Evolutionary conservation across 345 rosid species (phyloP).

Genomic region (Sisymbrium irio): DNA sequence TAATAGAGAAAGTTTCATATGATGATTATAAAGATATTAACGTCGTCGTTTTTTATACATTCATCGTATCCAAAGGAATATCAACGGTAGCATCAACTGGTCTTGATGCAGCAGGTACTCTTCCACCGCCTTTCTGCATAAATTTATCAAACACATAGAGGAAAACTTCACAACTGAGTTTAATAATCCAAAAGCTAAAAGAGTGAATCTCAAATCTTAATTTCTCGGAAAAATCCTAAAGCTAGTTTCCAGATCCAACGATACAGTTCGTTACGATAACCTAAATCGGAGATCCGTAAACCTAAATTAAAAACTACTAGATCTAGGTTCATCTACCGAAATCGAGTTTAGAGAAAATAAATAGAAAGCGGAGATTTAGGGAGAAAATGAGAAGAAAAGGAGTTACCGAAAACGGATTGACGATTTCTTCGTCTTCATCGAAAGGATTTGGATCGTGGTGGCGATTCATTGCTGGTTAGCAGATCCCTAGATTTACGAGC

Average conservation of each 20-base stretch:
- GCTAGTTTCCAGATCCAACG: constrained; percentile 19
- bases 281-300: constrained; percentile 11
- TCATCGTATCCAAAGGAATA: constrained; percentile 79
- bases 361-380: constrained; percentile 37
- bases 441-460: constrained; percentile 89
- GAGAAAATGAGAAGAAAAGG: neutral
- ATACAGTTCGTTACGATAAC: neutral
- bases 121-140: constrained; percentile 72
- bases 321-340: too few species aligned
- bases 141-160: neutral
- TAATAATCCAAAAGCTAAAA: neutral
- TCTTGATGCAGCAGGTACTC: constrained; percentile 55
- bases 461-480: constrained; percentile 57
- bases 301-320: neutral
- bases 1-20: neutral
- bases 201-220: neutral
- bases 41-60: constrained; percentile 41
- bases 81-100: constrained; percentile 80
- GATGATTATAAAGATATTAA: neutral
- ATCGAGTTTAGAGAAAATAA: neutral
- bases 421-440: constrained; percentile 73
- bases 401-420: constrained; percentile 91
- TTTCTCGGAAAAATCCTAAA: neutral
- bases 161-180: neutral
- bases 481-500: constrained; percentile 44